These are phyloP conservation scores for Strigomonas culicis DNA, from an alignment of 208 protist species.

Conservation along the genomic window DNA sequence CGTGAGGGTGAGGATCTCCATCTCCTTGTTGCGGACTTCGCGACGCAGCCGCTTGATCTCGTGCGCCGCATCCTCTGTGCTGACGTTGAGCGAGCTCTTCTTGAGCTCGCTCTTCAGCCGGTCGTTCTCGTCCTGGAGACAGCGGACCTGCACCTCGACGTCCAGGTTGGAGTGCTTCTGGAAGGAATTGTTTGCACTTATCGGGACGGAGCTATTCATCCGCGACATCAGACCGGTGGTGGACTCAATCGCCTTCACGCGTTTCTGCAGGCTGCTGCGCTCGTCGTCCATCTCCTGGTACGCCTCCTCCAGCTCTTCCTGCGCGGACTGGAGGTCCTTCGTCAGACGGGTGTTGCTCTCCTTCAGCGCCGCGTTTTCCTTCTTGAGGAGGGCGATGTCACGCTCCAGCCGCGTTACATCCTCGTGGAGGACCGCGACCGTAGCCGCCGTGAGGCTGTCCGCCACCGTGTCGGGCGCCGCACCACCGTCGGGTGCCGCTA, in stretches of 20 bases:
- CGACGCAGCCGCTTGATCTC: conserved; percentile 21
- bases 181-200: conserved; percentile 9
- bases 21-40: conserved; percentile 37
- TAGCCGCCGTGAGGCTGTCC: conserved; percentile 15
- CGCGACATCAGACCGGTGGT: background rate
- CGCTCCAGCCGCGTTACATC: conserved; percentile 12
- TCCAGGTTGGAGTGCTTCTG: conserved; percentile 22
- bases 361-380: conserved; percentile 58
- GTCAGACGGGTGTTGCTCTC: conserved; percentile 40
- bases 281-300: conserved; percentile 23
- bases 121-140: conserved; percentile 40
- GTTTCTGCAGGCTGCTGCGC: conserved; percentile 19
- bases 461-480: background rate
- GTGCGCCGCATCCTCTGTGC: background rate
- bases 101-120: conserved; percentile 27
- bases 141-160: conserved; percentile 30
- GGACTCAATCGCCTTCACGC: conserved; percentile 8
- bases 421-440: conserved; percentile 33
- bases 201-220: background rate
- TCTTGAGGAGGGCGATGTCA: conserved; percentile 36
- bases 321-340: conserved; percentile 31
- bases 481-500: background rate
- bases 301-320: conserved; percentile 35
- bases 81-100: conserved; percentile 1
- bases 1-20: conserved; percentile 50